phyloP scores from a whole-genome alignment of 768 basidiomycete genomes.

The Xerocomus potaroensis region DNA sequence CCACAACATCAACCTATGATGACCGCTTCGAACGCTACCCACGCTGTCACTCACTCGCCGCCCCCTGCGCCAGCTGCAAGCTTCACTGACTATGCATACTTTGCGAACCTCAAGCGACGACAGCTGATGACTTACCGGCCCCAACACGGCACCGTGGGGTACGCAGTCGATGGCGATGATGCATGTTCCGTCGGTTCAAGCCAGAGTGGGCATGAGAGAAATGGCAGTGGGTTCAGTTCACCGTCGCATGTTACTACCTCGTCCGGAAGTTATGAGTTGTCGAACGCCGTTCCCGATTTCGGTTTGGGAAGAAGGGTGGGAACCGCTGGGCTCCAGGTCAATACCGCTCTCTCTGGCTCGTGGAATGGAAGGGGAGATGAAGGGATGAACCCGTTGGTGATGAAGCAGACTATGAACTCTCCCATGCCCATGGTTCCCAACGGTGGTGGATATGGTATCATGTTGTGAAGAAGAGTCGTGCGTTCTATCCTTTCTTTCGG shows the following conservation, averaged over 20 bases:
- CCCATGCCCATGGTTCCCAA: slow-evolving; percentile 39
- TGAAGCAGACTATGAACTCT: slow-evolving; percentile 32
- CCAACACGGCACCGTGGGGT: slow-evolving; percentile 23
- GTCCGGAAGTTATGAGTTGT: slow-evolving; percentile 35
- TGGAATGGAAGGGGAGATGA: slow-evolving; percentile 28
- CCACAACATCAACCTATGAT: slow-evolving; percentile 36
- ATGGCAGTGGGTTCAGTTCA: slow-evolving; percentile 32
- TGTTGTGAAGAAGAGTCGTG: slow-evolving; percentile 28
- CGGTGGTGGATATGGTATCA: slow-evolving; percentile 36
- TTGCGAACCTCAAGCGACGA: slow-evolving; percentile 24
- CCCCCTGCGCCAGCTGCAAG: slow-evolving; percentile 11
- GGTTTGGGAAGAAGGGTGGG: slow-evolving; percentile 20
- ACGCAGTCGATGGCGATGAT: slow-evolving; percentile 37
- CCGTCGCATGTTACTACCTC: slow-evolving; percentile 28
- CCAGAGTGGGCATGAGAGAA: slow-evolving; percentile 30
- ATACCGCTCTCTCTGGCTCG: slow-evolving; percentile 20
- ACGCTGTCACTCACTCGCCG: slow-evolving; percentile 25
- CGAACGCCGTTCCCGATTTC: slow-evolving; percentile 27
- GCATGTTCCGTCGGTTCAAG: slow-evolving; percentile 36
- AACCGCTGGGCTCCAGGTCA: slow-evolving; percentile 23
- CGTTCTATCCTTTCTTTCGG: slow-evolving; percentile 6
- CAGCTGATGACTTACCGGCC: slow-evolving; percentile 33
- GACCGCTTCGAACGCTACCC: slow-evolving; percentile 41
- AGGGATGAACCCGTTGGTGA: slow-evolving; percentile 32
- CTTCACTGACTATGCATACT: slow-evolving; percentile 20